Evolutionary conservation across 1,139 yeast species (phyloP).

Genomic region (Protomyces inouyei): DNA sequence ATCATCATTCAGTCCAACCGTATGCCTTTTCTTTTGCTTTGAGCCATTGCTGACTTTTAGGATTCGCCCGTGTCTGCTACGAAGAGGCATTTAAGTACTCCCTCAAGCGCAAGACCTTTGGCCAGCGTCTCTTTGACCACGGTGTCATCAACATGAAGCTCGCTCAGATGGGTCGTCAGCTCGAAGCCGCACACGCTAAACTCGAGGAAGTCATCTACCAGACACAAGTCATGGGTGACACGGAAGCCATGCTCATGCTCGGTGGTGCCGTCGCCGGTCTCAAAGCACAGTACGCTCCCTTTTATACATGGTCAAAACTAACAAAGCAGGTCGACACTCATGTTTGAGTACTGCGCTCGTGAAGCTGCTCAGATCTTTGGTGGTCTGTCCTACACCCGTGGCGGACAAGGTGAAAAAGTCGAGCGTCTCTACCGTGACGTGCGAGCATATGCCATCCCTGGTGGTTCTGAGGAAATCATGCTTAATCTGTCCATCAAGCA

Average conservation of each 20-base stretch:
- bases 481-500: constrained; percentile 41
- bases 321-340: constrained; percentile 38
- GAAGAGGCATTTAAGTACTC: constrained; percentile 44
- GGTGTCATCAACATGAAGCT: constrained; percentile 46
- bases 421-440: constrained; percentile 47
- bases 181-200: constrained; percentile 45
- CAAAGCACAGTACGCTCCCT: constrained; percentile 39
- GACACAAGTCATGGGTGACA: constrained; percentile 37
- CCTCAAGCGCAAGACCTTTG: constrained; percentile 45
- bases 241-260: constrained; percentile 40
- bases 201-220: constrained; percentile 41
- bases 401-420: constrained; percentile 46
- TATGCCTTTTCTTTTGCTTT: constrained; percentile 46
- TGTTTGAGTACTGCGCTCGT: constrained; percentile 43
- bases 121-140: constrained; percentile 44
- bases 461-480: constrained; percentile 48
- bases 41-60: constrained; percentile 41
- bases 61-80: constrained; percentile 45
- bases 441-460: constrained; percentile 43
- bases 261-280: constrained; percentile 47
- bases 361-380: constrained; percentile 48
- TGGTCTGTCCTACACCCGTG: constrained; percentile 45
- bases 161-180: constrained; percentile 45
- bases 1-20: constrained; percentile 44
- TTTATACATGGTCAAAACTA: background rate